A percentile compares a stretch with the other conserved stretches of the same genome.
phyloP scores from a whole-genome alignment of 2,329 filamentous ascomycete species.

The Beauveria bassiana region DNA sequence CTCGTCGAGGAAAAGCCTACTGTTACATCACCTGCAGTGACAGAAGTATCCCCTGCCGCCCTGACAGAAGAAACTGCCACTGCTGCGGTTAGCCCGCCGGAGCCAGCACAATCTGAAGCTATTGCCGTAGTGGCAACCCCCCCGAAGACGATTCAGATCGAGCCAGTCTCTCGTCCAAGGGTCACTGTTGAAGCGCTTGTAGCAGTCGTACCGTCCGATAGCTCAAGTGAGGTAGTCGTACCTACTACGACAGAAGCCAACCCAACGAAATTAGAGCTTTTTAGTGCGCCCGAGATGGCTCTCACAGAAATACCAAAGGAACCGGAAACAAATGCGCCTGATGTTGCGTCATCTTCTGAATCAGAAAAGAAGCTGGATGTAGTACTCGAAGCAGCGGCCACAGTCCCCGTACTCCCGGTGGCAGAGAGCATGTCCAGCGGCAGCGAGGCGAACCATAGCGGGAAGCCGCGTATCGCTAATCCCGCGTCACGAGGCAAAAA shows the following conservation, averaged over 20 bases:
- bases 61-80: not conserved
- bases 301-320: not conserved
- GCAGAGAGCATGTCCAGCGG: not conserved
- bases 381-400: not conserved
- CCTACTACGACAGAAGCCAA: not conserved
- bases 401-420: not conserved
- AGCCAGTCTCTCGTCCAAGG: not conserved
- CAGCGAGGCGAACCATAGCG: not conserved
- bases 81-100: not conserved
- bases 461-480: conserved; percentile 28
- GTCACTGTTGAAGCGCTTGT: not conserved
- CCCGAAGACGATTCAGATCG: not conserved
- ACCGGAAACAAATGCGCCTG: not conserved
- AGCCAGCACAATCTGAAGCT: not conserved
- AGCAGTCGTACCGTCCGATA: not conserved
- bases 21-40: not conserved
- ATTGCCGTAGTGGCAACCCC: not conserved
- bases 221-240: not conserved
- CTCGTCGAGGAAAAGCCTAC: not conserved
- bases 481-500: conserved; percentile 47
- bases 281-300: not conserved
- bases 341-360: not conserved
- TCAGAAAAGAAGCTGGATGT: not conserved
- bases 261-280: not conserved
- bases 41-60: not conserved